Conservation (phyloP, 2,329 filamentous ascomycete species). For the Colletotrichum scovillei region DNA sequence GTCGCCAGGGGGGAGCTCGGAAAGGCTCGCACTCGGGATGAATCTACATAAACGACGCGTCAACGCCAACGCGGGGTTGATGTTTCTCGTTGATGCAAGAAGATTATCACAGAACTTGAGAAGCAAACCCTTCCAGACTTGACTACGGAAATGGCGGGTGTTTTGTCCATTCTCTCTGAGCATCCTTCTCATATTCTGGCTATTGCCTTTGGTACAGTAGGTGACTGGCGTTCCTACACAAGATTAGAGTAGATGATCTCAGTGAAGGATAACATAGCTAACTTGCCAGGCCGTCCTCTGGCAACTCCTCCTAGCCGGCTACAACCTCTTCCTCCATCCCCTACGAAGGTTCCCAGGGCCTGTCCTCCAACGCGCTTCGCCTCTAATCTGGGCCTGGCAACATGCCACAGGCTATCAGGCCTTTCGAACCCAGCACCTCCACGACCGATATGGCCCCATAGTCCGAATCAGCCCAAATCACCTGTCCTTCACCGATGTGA, state of each 20-base stretch:
- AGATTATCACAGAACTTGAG: background rate
- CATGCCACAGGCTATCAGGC: slow-evolving; percentile 14
- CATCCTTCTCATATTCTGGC: background rate
- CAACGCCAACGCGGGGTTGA: background rate
- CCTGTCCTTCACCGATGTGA: slow-evolving; percentile 49
- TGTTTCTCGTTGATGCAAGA: background rate
- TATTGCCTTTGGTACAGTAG: slow-evolving; percentile 2
- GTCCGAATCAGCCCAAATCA: slow-evolving; percentile 53
- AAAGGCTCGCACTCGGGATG: background rate
- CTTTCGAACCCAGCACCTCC: slow-evolving; percentile 25
- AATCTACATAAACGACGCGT: background rate
- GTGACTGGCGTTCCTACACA: background rate
- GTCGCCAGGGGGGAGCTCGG: background rate
- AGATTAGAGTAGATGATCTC: background rate
- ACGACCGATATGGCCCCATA: slow-evolving; percentile 45
- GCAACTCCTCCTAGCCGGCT: slow-evolving; percentile 33
- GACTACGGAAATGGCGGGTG: background rate
- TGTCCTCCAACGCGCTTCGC: slow-evolving; percentile 8
- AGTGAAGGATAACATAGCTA: background rate
- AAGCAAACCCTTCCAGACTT: too few species aligned
- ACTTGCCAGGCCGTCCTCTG: slow-evolving; percentile 20
- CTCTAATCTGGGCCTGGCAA: slow-evolving; percentile 12
- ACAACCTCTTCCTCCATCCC: slow-evolving; percentile 49
- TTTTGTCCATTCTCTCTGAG: background rate
- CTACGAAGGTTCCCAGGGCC: slow-evolving; percentile 47